Evolutionary conservation across 2,329 filamentous ascomycete genomes (phyloP), one percentile per base, ranked within the genome.

Genomic region (Sporothrix dimorphospora): DNA sequence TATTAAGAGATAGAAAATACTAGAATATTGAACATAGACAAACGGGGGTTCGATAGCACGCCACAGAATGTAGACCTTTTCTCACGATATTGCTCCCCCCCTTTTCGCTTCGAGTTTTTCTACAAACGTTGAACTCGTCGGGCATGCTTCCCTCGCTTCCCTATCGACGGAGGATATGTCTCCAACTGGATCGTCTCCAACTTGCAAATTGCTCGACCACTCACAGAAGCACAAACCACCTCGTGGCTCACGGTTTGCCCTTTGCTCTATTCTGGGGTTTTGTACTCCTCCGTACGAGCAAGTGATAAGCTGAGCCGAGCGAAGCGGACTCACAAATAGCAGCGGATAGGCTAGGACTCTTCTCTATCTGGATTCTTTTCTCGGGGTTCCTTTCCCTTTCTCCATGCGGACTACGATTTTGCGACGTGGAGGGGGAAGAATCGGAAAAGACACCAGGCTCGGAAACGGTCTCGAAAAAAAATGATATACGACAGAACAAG

Each of bases 401-500:
- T 38, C 57, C 57, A 61, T 40, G 40, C n/a, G 30, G 38, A 21
- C 8, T 5, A 12, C 34, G n/a, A 34, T 34, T 34, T 42, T 30
- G 21, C 8, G 24, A 49, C 12, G n/a, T 9, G 16, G 27, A 34
- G 34, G 59, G 59, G 59, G 21, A 11, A 63, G 38, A 63, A 63
- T 45, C 59, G 61, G 61, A 34, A 66, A 66, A n/a, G 40, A 11
- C 34, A 34, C 55, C 38, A 49, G 11, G 59, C 38, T 63, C 3
- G 57, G 4, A 45, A 61, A 61, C 14, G 40, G n/a, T 21, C 12
- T 42, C 7, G 9, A 24, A 63, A 40, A 61, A 61, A 70, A 38
- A 38, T 61, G 53, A 70, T 70, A 61, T 70, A 14, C 55, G 68
- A 70, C 68, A 70, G 27, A 47, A 49, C 3, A 2, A 63, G 57